phyloP scores from a whole-genome alignment of 805 yeast genomes.

The Pichia sporocuriosa region DNA sequence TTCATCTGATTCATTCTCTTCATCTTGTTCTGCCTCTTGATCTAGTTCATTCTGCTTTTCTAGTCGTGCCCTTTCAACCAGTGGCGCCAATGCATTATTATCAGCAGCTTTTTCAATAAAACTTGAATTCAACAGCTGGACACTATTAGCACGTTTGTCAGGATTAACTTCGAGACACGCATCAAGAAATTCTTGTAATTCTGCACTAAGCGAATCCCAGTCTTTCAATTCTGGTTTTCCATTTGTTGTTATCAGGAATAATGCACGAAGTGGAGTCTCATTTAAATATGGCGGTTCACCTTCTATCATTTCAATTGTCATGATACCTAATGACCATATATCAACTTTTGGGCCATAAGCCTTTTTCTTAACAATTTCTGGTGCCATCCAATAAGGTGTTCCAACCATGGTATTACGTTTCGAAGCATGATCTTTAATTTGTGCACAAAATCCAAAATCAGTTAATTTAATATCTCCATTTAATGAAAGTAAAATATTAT shows the following conservation, averaged over 20 bases:
- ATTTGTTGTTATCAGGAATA: slow-evolving; percentile 69
- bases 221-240: slow-evolving; percentile 71
- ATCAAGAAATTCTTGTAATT: slow-evolving; percentile 62
- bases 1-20: not conserved
- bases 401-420: slow-evolving; percentile 85
- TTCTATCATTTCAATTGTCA: slow-evolving; percentile 85
- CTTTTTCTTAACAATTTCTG: slow-evolving; percentile 74
- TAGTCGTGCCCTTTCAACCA: slow-evolving; percentile 66
- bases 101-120: slow-evolving; percentile 60
- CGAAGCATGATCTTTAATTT: slow-evolving; percentile 62
- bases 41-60: slow-evolving; percentile 40
- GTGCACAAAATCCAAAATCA: slow-evolving; percentile 74
- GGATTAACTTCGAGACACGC: slow-evolving; percentile 80
- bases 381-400: slow-evolving; percentile 90
- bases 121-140: slow-evolving; percentile 58
- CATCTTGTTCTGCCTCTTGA: slow-evolving; percentile 16
- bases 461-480: slow-evolving; percentile 89
- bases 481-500: slow-evolving; percentile 76
- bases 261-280: slow-evolving; percentile 72
- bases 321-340: slow-evolving; percentile 77
- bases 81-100: slow-evolving; percentile 57
- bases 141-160: slow-evolving; percentile 72
- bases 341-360: slow-evolving; percentile 80
- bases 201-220: slow-evolving; percentile 67
- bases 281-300: slow-evolving; percentile 80